Percentiles rank a stretch among this genome's conserved stretches.
These are phyloP conservation scores for Pythium volutum DNA, from an alignment of 352 stramenopile species.

Conservation along the genomic window DNA sequence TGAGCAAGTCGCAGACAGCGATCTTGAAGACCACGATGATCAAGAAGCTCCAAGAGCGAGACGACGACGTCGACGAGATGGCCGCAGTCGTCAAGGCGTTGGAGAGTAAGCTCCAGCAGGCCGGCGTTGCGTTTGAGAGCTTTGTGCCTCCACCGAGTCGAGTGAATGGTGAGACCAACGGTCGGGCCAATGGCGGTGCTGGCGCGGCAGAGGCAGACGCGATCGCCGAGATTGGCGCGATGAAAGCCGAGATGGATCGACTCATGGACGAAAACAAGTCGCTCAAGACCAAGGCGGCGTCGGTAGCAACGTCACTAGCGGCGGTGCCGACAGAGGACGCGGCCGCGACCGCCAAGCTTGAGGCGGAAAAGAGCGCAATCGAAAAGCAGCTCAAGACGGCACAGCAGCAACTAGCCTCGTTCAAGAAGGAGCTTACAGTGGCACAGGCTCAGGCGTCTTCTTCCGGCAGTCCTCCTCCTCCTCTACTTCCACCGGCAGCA, in stretches of 20 bases:
- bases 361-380: constrained; percentile 53
- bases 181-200: neutral
- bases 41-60: constrained; percentile 75
- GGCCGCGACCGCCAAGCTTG: constrained; percentile 26
- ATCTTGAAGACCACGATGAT: constrained; percentile 84
- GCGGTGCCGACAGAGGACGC: neutral
- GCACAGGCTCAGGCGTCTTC: constrained; percentile 12
- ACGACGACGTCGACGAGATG: constrained; percentile 65
- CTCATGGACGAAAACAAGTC: constrained; percentile 68
- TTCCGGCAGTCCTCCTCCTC: neutral
- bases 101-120: constrained; percentile 52
- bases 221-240: constrained; percentile 56
- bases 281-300: constrained; percentile 26
- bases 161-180: neutral
- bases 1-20: constrained; percentile 83
- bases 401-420: constrained; percentile 46
- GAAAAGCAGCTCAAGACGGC: constrained; percentile 58
- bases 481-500: constrained; percentile 22
- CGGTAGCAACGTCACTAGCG: neutral
- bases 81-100: constrained; percentile 54
- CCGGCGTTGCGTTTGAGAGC: constrained; percentile 37
- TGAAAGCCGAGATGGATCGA: constrained; percentile 73
- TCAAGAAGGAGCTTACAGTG: constrained; percentile 30
- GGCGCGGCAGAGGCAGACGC: constrained; percentile 37
- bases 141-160: constrained; percentile 24